A percentile compares a stretch with the other conserved stretches of the same genome.
Evolutionary conservation across 768 basidiomycete genomes (phyloP).

Genomic region (Collybia sp.): DNA sequence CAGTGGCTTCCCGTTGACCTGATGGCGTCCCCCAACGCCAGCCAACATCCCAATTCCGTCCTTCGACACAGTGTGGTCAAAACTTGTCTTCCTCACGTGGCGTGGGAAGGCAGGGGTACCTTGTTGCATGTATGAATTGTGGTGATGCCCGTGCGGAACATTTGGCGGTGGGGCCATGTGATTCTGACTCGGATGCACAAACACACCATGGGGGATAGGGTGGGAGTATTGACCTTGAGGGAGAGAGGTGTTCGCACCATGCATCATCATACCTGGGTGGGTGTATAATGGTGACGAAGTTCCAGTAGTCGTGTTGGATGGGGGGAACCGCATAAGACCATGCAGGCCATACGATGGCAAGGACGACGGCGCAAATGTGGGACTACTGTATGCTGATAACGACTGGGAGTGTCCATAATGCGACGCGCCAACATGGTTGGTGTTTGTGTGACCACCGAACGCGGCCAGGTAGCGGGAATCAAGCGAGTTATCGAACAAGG

Average conservation of each 20-base stretch:
- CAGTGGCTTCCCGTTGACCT: slow-evolving; percentile 74
- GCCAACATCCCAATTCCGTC: slow-evolving; percentile 57
- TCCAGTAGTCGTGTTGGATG: slow-evolving; percentile 26
- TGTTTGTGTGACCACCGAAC: no score
- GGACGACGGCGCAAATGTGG: slow-evolving; percentile 63
- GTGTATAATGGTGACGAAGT: slow-evolving; percentile 29
- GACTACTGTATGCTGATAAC: slow-evolving; percentile 38
- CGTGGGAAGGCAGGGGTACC: slow-evolving; percentile 50
- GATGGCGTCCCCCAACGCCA: slow-evolving; percentile 65
- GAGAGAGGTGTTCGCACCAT: no score
- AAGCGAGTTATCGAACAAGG: slow-evolving; percentile 28
- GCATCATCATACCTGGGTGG: no score
- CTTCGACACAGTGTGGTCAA: slow-evolving; percentile 84
- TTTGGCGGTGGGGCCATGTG: no score
- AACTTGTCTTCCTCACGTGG: slow-evolving; percentile 90
- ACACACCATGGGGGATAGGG: no score
- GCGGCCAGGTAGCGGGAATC: slow-evolving; percentile 15
- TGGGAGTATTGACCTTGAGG: no score
- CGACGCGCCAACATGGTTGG: slow-evolving; percentile 6
- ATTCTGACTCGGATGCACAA: no score
- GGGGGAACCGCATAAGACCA: slow-evolving; percentile 41
- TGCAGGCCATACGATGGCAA: slow-evolving; percentile 69
- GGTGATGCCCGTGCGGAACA: no score
- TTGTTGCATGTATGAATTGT: no score
- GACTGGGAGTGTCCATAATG: slow-evolving; percentile 23